A percentile compares a stretch with the other conserved stretches of the same genome.
Conservation (phyloP, 2,329 filamentous ascomycete genomes). For the Alternaria atra region DNA sequence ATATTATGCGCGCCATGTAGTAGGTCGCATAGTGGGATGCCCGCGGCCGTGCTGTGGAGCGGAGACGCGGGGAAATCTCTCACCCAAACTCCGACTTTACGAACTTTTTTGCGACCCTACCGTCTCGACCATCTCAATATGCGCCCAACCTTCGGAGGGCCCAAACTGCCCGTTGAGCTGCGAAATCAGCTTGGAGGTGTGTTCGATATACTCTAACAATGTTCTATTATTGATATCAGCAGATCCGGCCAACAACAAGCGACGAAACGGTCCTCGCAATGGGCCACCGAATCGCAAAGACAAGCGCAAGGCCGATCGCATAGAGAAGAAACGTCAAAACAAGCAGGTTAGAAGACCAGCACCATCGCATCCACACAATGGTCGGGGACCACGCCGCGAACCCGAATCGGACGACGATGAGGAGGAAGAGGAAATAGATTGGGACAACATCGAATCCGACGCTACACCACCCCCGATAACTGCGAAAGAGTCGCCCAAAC, state of each 20-base stretch:
- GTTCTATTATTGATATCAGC: slow-evolving; percentile 10
- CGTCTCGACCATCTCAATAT: slow-evolving; percentile 37
- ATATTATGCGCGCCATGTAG: slow-evolving; percentile 32
- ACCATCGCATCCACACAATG: slow-evolving; percentile 28
- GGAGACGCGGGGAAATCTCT: slow-evolving; percentile 31
- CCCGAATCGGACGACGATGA: slow-evolving; percentile 32
- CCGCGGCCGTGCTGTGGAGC: slow-evolving; percentile 27
- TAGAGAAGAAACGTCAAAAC: slow-evolving; percentile 65
- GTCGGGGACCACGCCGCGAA: slow-evolving; percentile 16
- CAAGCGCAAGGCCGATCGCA: slow-evolving; percentile 71
- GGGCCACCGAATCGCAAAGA: slow-evolving; percentile 65
- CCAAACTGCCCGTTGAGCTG: slow-evolving; percentile 58
- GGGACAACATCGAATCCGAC: slow-evolving; percentile 48
- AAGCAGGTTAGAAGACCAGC: slow-evolving; percentile 24
- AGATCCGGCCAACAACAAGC: slow-evolving; percentile 42
- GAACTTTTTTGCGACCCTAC: slow-evolving; percentile 43
- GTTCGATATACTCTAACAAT: not conserved
- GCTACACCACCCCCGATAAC: slow-evolving; percentile 27
- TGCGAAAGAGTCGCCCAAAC: slow-evolving; percentile 35
- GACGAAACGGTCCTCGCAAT: slow-evolving; percentile 37
- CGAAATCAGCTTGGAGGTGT: slow-evolving; percentile 54
- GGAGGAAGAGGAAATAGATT: slow-evolving; percentile 37
- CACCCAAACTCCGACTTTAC: slow-evolving; percentile 36
- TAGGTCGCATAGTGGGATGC: slow-evolving; percentile 31
- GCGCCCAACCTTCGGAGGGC: slow-evolving; percentile 51